phyloP scores from a whole-genome alignment of 2,329 filamentous ascomycete species.

The Apiospora koreana region DNA sequence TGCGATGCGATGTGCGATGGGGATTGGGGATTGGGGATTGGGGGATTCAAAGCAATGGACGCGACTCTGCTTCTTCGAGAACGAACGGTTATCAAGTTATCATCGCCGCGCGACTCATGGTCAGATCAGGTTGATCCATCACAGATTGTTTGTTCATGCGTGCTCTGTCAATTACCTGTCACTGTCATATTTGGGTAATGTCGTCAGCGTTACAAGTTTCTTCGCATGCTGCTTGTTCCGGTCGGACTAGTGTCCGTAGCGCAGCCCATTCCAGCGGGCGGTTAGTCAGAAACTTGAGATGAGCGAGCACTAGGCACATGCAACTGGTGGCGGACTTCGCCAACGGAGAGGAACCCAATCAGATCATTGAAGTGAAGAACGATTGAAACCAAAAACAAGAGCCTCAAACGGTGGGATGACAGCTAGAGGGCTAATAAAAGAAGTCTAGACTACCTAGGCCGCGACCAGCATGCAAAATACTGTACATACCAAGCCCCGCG shows the following conservation, averaged over 20 bases:
- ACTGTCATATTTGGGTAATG: background rate
- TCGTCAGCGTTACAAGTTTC: background rate
- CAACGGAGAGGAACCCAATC: background rate
- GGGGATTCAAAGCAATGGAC: too few relatives aligned
- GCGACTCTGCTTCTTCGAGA: background rate
- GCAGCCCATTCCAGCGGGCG: background rate
- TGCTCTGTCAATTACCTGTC: too few relatives aligned
- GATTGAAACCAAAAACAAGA: background rate
- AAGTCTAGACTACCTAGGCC: background rate
- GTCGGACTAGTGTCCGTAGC: background rate
- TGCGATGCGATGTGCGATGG: background rate
- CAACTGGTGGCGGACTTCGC: background rate
- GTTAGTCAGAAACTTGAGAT: too few relatives aligned
- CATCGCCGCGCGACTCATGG: background rate
- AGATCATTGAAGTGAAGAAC: background rate
- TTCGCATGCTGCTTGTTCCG: background rate
- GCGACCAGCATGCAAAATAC: background rate
- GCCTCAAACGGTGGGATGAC: background rate
- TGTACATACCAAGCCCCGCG: too few relatives aligned
- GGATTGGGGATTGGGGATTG: too few relatives aligned
- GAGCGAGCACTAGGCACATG: background rate
- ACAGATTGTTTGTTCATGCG: too few relatives aligned
- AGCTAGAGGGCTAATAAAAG: too few relatives aligned
- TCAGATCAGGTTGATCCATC: background rate
- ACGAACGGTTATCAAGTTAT: background rate